Base-by-base conservation (phyloP, 306 rosid species). In the Quercus variabilis region DNA sequence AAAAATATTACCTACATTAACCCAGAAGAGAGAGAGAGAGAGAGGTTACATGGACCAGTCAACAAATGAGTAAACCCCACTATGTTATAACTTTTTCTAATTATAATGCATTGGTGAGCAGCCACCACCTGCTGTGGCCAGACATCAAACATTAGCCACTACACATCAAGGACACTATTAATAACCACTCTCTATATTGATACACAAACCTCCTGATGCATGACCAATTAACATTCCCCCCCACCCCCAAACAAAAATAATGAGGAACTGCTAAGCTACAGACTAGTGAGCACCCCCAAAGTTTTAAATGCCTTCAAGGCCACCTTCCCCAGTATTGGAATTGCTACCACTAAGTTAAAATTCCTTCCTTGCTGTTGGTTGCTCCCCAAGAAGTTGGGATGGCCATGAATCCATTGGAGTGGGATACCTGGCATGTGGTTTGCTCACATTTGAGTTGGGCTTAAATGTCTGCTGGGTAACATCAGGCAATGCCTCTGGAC, bases 371-470 rank as follows among this genome's bases (percentile, higher is more conserved):
- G 68, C 77, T 79, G 86, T 77, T 76, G 81, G 89, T 59, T 86
- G 86, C 87, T 82, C 82, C 55, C 87, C 88, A 18, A 93, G 96
- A 87, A 96, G 89, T 79, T 88, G 84, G 5, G 88, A 85, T 12
- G 97, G 97, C 99, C 99, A 93, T 5, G 90, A 86, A 77, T 96
- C 97, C 10, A 86, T 89, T 17, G 91, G 86, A 30, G 97, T 90
- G n/a, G 97, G 98, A 85, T 96, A 96, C 87, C 98, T 88, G 18
- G 98, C 88, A 84, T 93, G 98, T 12, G 99, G 99, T 86, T 91
- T 96, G 60, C 92, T 91, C 71, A 96, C 75, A 26, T 86, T 74
- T 18, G 94, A 60, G 60, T 83, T 13, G 25, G 87, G 80, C 41
- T 85, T 87, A 17, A 83, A 88, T 10, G 73, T 18, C 52, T 80